These are phyloP conservation scores for Ustilago cynodontis DNA, from an alignment of 1,284 basidiomycete species.

Conservation along the genomic window DNA sequence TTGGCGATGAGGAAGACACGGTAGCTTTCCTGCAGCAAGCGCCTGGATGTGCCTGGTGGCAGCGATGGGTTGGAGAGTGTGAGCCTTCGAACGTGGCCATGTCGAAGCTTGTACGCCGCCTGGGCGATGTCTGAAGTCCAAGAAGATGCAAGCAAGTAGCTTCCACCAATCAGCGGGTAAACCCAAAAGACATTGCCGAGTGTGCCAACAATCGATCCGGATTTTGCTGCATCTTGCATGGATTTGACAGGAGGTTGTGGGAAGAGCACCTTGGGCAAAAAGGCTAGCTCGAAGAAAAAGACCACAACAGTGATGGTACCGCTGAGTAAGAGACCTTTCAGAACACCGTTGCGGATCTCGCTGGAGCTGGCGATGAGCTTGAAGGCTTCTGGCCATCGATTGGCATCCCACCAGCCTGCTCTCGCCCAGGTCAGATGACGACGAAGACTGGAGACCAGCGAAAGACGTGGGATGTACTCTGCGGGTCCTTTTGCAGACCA, in stretches of 20 bases:
- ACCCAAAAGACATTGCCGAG: constrained; percentile 64
- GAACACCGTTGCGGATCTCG: constrained; percentile 56
- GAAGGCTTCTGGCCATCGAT: constrained; percentile 56
- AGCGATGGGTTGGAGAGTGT: constrained; percentile 43
- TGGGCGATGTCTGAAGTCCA: constrained; percentile 67
- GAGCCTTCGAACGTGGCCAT: constrained; percentile 33
- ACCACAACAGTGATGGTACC: constrained; percentile 57
- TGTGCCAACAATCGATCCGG: constrained; percentile 35
- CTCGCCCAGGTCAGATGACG: constrained; percentile 60
- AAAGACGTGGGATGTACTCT: constrained; percentile 44
- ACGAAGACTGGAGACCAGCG: constrained; percentile 35
- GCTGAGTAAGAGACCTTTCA: constrained; percentile 66
- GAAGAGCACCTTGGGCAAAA: constrained; percentile 64
- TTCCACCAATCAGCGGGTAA: constrained; percentile 66
- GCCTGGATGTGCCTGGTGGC: constrained; percentile 44
- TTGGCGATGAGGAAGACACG: constrained; percentile 62
- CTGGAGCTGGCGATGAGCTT: constrained; percentile 50
- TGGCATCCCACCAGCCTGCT: constrained; percentile 59
- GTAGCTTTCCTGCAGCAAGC: constrained; percentile 59
- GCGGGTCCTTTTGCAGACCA: constrained; percentile 67
- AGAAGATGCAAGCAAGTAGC: constrained; percentile 65
- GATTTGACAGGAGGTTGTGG: constrained; percentile 20
- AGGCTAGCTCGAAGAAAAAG: constrained; percentile 66
- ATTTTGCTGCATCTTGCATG: constrained; percentile 16
- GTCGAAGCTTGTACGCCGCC: constrained; percentile 57